These are phyloP conservation scores for Scopulariopsis brevicaulis DNA, from an alignment of 2,329 filamentous ascomycete genomes.

Conservation along the genomic window DNA sequence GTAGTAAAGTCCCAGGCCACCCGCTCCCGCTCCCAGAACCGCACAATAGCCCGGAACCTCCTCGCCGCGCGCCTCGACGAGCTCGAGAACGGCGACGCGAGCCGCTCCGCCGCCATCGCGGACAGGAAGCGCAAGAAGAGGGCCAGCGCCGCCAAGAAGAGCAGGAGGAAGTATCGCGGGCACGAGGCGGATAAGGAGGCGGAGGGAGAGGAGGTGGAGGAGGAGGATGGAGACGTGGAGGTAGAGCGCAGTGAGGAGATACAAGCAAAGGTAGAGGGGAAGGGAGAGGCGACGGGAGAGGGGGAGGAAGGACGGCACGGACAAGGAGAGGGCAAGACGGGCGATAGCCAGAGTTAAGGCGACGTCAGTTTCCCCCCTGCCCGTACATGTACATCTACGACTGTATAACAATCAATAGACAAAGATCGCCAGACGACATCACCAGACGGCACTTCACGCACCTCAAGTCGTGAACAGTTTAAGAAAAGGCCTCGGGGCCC, in stretches of 20 bases:
- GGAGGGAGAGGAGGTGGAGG: slow-evolving; percentile 8
- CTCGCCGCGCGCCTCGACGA: slow-evolving; percentile 68
- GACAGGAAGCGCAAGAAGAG: slow-evolving; percentile 55
- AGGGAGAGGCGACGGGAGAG: background rate
- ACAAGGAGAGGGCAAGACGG: background rate
- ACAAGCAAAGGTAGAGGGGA: background rate
- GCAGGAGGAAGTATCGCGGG: slow-evolving; percentile 63
- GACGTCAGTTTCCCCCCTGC: background rate
- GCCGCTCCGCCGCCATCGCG: slow-evolving; percentile 52
- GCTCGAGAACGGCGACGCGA: slow-evolving; percentile 57
- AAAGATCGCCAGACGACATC: background rate
- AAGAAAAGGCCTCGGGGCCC: no score
- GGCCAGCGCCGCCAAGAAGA: slow-evolving; percentile 72
- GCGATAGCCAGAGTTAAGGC: background rate
- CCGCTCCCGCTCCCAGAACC: slow-evolving; percentile 75
- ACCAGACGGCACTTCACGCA: no score
- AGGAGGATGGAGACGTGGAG: background rate
- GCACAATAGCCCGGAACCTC: slow-evolving; percentile 69
- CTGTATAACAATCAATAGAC: background rate
- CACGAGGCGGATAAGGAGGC: slow-evolving; percentile 40
- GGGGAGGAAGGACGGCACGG: background rate
- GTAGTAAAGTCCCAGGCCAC: slow-evolving; percentile 93
- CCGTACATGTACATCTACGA: background rate
- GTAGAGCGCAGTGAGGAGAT: background rate
- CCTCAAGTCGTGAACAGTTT: no score